Base-by-base conservation (phyloP, 495 filamentous ascomycete species). In the Mycothermus thermophilus region DNA sequence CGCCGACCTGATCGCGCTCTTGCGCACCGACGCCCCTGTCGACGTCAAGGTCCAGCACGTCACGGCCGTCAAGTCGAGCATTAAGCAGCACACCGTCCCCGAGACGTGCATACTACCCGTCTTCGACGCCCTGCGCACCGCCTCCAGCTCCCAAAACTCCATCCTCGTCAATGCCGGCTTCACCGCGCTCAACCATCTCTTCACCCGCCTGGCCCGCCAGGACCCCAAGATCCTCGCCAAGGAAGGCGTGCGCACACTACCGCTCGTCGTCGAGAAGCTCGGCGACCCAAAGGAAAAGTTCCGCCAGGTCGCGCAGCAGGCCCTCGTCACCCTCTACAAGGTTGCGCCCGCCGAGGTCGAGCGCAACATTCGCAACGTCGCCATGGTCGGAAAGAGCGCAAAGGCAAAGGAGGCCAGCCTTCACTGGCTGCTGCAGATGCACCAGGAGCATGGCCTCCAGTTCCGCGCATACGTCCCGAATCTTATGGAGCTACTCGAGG, bases 251-350 rank as follows among this genome's bases (percentile, higher is more conserved):
- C 66, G 72, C 27, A 74, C 71, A 17, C 62, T 93, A 27, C 77
- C 83, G 2, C 51, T 83, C 17, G 66, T 94, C 26, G 58, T 85
- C 30, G 88, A 96, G 27, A 80, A 86, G 43, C 71, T 96, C 30
- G 85, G 85, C 15, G 88, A 96, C 51, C 74, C 74, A 42, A 86
- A 86, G 50, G 86, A 93, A 39, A 83, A 84, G 43, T 63, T 81
- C 39, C 74, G 84, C 34, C 51, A 61, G 14, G 64, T 83, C 37
- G 80, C 84, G 6, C 61, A 75, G 24, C 77, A 80, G 46, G 72
- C 78, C 17, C 68, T 96, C 34, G 66, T 67, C 6, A 88, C 90
- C 18, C 61, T 86, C 27, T 86, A 81, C 64, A 70, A 66, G 22
- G 69, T 69, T 10, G 67, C 71, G 9, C 68, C 69, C 1, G 47